These are phyloP conservation scores for Alternaria tenuissima DNA, from an alignment of 2,329 filamentous ascomycete genomes.

Conservation along the genomic window DNA sequence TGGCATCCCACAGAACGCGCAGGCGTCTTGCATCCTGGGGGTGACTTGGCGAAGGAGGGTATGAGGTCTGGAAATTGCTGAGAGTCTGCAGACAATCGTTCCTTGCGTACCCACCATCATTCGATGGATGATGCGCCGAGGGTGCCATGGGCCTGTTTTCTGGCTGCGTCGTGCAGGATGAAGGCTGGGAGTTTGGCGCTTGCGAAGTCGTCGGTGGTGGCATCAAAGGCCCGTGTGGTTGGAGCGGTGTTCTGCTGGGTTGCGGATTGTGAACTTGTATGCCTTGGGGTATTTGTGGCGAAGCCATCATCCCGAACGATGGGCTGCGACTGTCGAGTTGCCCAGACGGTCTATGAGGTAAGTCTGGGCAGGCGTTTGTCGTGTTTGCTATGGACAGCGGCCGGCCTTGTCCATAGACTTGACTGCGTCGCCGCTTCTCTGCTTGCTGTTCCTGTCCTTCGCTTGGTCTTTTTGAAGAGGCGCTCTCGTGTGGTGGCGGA, in stretches of 20 bases:
- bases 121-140: background rate
- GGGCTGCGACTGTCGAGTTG: slow-evolving; percentile 11
- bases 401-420: background rate
- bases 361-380: background rate
- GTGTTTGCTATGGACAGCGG: background rate
- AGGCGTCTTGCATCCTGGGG: slow-evolving; percentile 25
- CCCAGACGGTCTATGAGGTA: slow-evolving; percentile 6
- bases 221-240: slow-evolving; percentile 12
- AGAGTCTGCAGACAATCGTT: slow-evolving; percentile 19
- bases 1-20: slow-evolving; percentile 48
- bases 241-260: slow-evolving; percentile 9
- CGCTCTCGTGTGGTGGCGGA: background rate
- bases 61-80: slow-evolving; percentile 6
- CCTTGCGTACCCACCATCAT: slow-evolving; percentile 23
- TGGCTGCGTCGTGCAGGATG: background rate
- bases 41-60: background rate
- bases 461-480: background rate
- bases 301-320: slow-evolving; percentile 7
- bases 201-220: background rate
- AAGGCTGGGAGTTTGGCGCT: background rate
- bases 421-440: slow-evolving; percentile 2
- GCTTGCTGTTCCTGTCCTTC: background rate
- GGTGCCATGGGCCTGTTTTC: background rate
- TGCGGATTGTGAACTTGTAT: slow-evolving; percentile 1
- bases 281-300: slow-evolving; percentile 14